Base-by-base conservation (phyloP, 164 flowering plant species). In the Kalanchoe fedtschenkoi region DNA sequence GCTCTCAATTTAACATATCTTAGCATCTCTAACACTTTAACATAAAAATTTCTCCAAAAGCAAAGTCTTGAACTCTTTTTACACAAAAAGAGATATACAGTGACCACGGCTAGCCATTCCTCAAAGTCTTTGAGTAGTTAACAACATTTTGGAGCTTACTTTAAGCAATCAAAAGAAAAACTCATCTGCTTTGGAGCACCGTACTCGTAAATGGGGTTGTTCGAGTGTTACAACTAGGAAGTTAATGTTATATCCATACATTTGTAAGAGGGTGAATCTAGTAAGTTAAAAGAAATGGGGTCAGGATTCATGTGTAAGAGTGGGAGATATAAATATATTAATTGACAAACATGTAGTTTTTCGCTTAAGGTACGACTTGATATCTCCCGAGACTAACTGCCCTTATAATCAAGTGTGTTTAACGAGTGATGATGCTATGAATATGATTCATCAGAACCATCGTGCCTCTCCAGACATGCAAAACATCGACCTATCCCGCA, bases 361-460 rank as follows among this genome's bases (percentile, higher is more conserved):
- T 70, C 93, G 99, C 61, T 71, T 95, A 70, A 91, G 99, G 87
- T 95, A 95, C 77, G 97, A 97, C 43, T 95, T 97, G 99, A 77
- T 88, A 66, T 71, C 81, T 70, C 22, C 71, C 32, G 82, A 83
- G 39, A 58, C 69, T 65, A 74, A 58, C 38, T 66, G 77, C 51
- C 47, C 67, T 13, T 42, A 66, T 37, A 57, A 61, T 60, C 73
- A 70, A 72, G 63, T 60, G 15, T 60, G 79, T 53, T 34, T 33
- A 63, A 63, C 57, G 17, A 68, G 68, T 34, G 75, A 67, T 38
- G 51, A 63, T 46, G 65, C 60, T 56, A 34, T 55, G 44, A 65
- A 68, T 54, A 58, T 51, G 34, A 63, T 59, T 59, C 58, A 53
- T 58, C 65, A 19, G 63, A 67, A 33, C 43, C 63, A 44, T 26